phyloP scores from a whole-genome alignment of 768 basidiomycete genomes.

The Pleurotus cornucopiae region DNA sequence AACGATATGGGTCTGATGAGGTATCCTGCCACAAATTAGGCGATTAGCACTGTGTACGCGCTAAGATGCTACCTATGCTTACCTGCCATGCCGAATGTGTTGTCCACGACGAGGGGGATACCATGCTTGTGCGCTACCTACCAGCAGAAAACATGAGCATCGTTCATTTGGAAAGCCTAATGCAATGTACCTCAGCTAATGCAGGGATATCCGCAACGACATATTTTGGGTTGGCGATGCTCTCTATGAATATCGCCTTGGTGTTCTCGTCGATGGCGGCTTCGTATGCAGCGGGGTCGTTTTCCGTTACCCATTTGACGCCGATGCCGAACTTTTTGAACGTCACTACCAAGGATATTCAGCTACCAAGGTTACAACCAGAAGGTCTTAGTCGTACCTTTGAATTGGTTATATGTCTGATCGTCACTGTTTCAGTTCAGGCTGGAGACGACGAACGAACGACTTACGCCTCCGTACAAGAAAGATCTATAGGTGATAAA shows the following conservation, averaged over 20 bases:
- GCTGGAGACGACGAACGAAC: not conserved
- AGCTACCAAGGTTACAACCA: constrained; percentile 52
- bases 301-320: constrained; percentile 57
- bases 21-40: constrained; percentile 35
- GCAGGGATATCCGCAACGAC: constrained; percentile 62
- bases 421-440: not conserved
- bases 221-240: constrained; percentile 78
- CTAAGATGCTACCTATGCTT: not conserved
- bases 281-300: constrained; percentile 52
- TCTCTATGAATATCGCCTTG: constrained; percentile 73
- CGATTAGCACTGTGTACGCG: too few species aligned
- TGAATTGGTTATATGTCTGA: constrained; percentile 73
- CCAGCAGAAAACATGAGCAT: too few species aligned
- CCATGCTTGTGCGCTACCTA: constrained; percentile 68
- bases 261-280: constrained; percentile 75
- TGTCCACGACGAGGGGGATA: constrained; percentile 79
- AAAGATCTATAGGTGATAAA: constrained; percentile 36
- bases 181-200: constrained; percentile 51
- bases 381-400: constrained; percentile 28
- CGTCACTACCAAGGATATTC: constrained; percentile 35
- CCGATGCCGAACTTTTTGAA: constrained; percentile 66
- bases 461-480: constrained; percentile 67
- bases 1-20: constrained; percentile 65
- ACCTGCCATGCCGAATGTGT: constrained; percentile 75
- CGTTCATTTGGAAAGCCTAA: too few species aligned